Evolutionary conservation across 164 flowering plant species (phyloP).

Genomic region (Dillenia suffruticosa): DNA sequence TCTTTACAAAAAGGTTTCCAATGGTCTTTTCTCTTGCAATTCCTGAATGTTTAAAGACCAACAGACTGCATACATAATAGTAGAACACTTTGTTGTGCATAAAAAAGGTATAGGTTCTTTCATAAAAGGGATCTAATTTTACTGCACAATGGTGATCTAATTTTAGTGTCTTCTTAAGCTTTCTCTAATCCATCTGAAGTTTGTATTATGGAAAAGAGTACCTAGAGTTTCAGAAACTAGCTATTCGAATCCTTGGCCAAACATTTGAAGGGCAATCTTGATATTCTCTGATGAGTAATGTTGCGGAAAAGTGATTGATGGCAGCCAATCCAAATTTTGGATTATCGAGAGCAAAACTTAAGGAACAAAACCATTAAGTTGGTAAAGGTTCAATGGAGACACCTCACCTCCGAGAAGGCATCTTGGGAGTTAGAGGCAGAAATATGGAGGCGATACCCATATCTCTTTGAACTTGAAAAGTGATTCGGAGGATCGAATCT

Average conservation of each 20-base stretch:
- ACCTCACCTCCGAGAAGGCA: too few relatives aligned
- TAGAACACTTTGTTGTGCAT: constrained; percentile 41
- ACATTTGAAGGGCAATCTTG: constrained; percentile 44
- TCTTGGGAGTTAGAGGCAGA: too few relatives aligned
- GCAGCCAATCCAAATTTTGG: too few relatives aligned
- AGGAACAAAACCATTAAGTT: too few relatives aligned
- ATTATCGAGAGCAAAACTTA: too few relatives aligned
- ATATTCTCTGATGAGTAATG: constrained; percentile 35
- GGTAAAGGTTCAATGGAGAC: too few relatives aligned
- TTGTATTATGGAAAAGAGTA: constrained; percentile 36
- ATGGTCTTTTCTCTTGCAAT: constrained; percentile 41
- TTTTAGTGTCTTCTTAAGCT: background rate
- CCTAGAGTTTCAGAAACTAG: constrained; percentile 57
- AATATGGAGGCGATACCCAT: too few relatives aligned
- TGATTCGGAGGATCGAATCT: too few relatives aligned
- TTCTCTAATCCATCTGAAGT: constrained; percentile 20
- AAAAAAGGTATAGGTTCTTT: constrained; percentile 32
- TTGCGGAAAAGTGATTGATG: constrained; percentile 47
- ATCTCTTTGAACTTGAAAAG: too few relatives aligned
- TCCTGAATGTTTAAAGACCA: constrained; percentile 33
- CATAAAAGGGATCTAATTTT: constrained; percentile 14
- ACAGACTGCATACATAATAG: constrained; percentile 23
- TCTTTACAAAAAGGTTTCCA: constrained; percentile 58
- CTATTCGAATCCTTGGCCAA: constrained; percentile 54
- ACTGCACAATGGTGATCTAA: constrained; percentile 36